A percentile compares a stretch with the other conserved stretches of the same genome.
phyloP scores from a whole-genome alignment of 495 filamentous ascomycete species.

The Aspergillus funiculosus region DNA sequence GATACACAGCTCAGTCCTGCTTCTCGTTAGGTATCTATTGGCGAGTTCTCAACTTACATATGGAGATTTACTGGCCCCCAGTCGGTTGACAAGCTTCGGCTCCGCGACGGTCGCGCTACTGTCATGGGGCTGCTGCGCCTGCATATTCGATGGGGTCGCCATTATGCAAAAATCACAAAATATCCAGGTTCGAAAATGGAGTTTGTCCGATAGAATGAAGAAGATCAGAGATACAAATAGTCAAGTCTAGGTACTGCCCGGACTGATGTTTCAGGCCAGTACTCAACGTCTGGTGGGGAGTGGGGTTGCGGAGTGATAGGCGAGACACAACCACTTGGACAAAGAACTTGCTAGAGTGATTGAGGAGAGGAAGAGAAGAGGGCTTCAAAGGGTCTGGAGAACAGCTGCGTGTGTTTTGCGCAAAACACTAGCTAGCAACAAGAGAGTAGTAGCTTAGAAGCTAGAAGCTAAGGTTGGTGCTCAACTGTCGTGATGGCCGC shows the following conservation, averaged over 20 bases:
- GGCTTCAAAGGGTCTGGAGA: no score
- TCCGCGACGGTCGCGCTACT: slow-evolving; percentile 18
- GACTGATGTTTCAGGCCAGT: not conserved
- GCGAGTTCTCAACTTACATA: slow-evolving; percentile 51
- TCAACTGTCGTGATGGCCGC: slow-evolving; percentile 16
- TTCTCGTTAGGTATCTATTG: not conserved
- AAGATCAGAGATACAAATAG: slow-evolving; percentile 1
- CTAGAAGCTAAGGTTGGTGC: slow-evolving; percentile 7
- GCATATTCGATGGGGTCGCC: slow-evolving; percentile 23
- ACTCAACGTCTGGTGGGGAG: slow-evolving; percentile 6
- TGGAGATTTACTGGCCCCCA: slow-evolving; percentile 69
- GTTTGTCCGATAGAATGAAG: not conserved
- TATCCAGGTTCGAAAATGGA: not conserved
- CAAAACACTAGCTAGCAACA: slow-evolving; percentile 1
- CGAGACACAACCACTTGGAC: no score
- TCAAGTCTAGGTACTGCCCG: slow-evolving; percentile 6
- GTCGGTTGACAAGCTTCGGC: slow-evolving; percentile 58
- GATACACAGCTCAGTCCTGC: slow-evolving; percentile 13
- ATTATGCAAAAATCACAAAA: slow-evolving; percentile 11
- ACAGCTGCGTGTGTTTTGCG: not conserved
- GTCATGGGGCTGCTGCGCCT: slow-evolving; percentile 24
- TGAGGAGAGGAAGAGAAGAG: no score
- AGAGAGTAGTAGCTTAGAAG: slow-evolving; percentile 10
- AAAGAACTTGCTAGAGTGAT: no score
- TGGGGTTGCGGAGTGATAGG: no score